phyloP scores from a whole-genome alignment of 306 rosid genomes.

The Prunus mira region DNA sequence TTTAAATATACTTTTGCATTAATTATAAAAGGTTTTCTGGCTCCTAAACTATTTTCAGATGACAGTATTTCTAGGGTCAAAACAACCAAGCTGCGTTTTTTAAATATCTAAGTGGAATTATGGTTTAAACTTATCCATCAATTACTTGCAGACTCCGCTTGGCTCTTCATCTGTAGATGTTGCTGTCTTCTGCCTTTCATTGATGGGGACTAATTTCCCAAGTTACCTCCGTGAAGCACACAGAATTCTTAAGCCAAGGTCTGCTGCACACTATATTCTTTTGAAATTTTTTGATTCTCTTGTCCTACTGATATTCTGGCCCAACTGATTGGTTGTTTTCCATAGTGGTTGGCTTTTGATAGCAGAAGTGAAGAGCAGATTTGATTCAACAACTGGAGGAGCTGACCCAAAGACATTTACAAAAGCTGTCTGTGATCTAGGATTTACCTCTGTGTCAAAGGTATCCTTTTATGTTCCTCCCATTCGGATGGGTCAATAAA shows the following conservation, averaged over 20 bases:
- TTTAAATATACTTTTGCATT: background rate
- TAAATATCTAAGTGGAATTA: background rate
- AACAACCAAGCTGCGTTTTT: background rate
- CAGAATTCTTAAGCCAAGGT: slow-evolving; percentile 82
- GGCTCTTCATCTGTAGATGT: slow-evolving; percentile 64
- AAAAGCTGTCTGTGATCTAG: slow-evolving; percentile 65
- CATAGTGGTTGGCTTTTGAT: slow-evolving; percentile 88
- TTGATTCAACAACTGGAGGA: slow-evolving; percentile 83
- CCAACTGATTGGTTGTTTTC: slow-evolving; percentile 23
- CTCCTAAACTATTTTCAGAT: background rate
- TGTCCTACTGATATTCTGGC: background rate
- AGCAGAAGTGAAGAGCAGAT: slow-evolving; percentile 94
- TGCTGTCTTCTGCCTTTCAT: slow-evolving; percentile 85
- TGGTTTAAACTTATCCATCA: background rate
- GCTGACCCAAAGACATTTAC: slow-evolving; percentile 76
- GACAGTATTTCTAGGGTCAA: background rate
- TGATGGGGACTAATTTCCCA: slow-evolving; percentile 86
- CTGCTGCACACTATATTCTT: slow-evolving; percentile 17
- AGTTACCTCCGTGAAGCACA: slow-evolving; percentile 71
- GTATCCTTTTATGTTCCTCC: slow-evolving; percentile 30
- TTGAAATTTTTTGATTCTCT: background rate
- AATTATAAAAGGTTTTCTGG: background rate
- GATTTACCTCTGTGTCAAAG: slow-evolving; percentile 56
- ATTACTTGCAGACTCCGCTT: slow-evolving; percentile 59
- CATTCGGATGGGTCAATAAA: background rate